These are phyloP conservation scores for Phytophthora melonis DNA, from an alignment of 352 stramenopile species.

Conservation along the genomic window DNA sequence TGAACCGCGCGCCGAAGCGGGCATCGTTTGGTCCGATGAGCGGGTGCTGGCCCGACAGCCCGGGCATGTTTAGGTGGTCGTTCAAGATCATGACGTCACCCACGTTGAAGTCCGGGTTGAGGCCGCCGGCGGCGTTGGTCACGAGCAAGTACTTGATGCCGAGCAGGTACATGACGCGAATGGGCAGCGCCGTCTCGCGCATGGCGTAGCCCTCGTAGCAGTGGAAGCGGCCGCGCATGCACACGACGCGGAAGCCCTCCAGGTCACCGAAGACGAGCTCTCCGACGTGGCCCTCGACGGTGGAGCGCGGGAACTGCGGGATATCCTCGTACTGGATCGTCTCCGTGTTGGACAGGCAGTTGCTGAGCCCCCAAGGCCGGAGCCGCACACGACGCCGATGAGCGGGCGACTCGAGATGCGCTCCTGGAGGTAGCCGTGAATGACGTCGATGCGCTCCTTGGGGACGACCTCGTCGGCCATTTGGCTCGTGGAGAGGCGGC, in stretches of 20 bases:
- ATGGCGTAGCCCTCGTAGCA: slow-evolving; percentile 96
- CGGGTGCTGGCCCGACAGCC: slow-evolving; percentile 91
- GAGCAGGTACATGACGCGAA: slow-evolving; percentile 94
- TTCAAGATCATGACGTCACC: slow-evolving; percentile 96
- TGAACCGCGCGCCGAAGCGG: slow-evolving; percentile 94
- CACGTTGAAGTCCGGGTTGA: slow-evolving; percentile 93
- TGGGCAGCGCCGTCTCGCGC: slow-evolving; percentile 91
- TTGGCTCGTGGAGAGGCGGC: slow-evolving; percentile 51
- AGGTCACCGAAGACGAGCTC: slow-evolving; percentile 94
- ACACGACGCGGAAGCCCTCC: slow-evolving; percentile 80
- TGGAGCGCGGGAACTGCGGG: slow-evolving; percentile 91
- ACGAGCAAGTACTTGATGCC: slow-evolving; percentile 95
- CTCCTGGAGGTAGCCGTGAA: slow-evolving; percentile 63
- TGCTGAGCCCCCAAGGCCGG: slow-evolving; percentile 93
- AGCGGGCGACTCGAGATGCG: slow-evolving; percentile 51
- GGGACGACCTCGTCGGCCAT: slow-evolving; percentile 63
- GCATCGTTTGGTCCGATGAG: slow-evolving; percentile 94
- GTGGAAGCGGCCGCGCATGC: slow-evolving; percentile 96
- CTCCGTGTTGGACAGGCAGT: slow-evolving; percentile 84
- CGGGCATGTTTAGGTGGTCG: slow-evolving; percentile 96
- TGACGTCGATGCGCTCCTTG: slow-evolving; percentile 75
- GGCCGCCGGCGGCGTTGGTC: slow-evolving; percentile 95
- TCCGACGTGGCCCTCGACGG: slow-evolving; percentile 91
- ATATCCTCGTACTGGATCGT: slow-evolving; percentile 93
- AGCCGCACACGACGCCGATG: slow-evolving; percentile 93